Base-by-base conservation (phyloP, 2,329 filamentous ascomycete species). In the Phyllachora maydis region DNA sequence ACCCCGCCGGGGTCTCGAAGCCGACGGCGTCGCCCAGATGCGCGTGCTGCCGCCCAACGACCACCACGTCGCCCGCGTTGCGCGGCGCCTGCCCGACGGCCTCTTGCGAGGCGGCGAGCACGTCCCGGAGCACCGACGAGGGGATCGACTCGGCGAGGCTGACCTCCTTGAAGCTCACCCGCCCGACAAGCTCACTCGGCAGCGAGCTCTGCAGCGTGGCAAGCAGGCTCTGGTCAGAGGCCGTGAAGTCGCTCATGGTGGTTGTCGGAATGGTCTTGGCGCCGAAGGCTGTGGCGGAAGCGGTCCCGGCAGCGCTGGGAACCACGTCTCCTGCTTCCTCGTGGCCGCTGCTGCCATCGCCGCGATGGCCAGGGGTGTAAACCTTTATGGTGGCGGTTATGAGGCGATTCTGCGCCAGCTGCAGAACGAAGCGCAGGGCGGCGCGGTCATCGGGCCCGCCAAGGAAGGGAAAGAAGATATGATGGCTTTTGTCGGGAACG, bases 381-480 rank as follows among this genome's bases (percentile, higher is more conserved):
- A n/a, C n/a, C n/a, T n/a, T n/a, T n/a, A 93, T 61, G 0, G 77
- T 85, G 1, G 71, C 78, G 0, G 78, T 83, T 14, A 92, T 67
- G 20, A 76, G 65, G 4, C 66, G 60, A 37, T 82, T 88, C 41
- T 73, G 69, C 1, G 73, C 78, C 1, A 98, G 59, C 39, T 93
- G 85, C 3, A 95, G 56, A 3, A 85, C 74, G 13, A 95, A 65
- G 2, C 71, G 59, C 1, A 95, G 57, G 0, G 82, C 83, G 4
- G 73, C 65, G 6, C 68, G 64, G 38, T 93, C 85, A 39, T 98
- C 88, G 2, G 57, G 51, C 6, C 78, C 78, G 11, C 85, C 83
- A 28, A 92, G 71, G 47, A 81, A 95, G 0, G 83, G 75, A 25
- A 91, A 56, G 42, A 91, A 83, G 33, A 95, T 61, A 41, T 85